A percentile compares a stretch with the other conserved stretches of the same genome.
Evolutionary conservation across 345 rosid genomes (phyloP).

Genomic region (Pelargonium nanum): DNA sequence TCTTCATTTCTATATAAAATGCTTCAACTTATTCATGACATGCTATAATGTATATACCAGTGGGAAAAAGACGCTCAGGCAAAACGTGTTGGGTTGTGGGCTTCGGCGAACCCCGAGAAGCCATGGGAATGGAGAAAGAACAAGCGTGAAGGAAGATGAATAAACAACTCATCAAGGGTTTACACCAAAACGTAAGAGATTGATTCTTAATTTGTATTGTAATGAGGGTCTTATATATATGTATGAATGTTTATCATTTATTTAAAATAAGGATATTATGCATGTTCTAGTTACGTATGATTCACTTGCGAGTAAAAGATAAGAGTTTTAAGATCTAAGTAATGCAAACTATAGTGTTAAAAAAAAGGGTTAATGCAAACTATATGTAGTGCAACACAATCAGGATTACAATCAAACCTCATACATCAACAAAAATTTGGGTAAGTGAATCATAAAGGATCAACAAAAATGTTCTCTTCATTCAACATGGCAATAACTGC

Average conservation of each 20-base stretch:
- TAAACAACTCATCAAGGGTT: not conserved
- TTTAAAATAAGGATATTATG: too few relatives aligned
- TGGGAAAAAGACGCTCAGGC: slow-evolving; percentile 77
- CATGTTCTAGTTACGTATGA: too few relatives aligned
- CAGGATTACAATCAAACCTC: too few relatives aligned
- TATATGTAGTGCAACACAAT: too few relatives aligned
- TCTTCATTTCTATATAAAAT: not conserved
- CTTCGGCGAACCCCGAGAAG: slow-evolving; percentile 54
- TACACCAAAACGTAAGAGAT: not conserved
- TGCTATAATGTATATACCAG: slow-evolving; percentile 14
- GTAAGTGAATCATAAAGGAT: not conserved
- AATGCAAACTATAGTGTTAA: too few relatives aligned
- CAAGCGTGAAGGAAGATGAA: slow-evolving; percentile 34
- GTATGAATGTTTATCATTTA: not conserved
- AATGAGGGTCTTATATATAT: too few relatives aligned
- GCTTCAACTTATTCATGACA: not conserved
- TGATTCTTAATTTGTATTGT: not conserved
- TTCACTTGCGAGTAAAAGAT: too few relatives aligned
- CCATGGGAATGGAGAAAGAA: slow-evolving; percentile 89
- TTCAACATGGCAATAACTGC: not conserved
- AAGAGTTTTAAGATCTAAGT: too few relatives aligned
- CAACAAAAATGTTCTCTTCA: not conserved
- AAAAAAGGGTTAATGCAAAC: too few relatives aligned
- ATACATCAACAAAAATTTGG: too few relatives aligned
- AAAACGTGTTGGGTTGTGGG: slow-evolving; percentile 69